phyloP scores from a whole-genome alignment of 352 stramenopile species.

The Hyaloperonospora brassicae region DNA sequence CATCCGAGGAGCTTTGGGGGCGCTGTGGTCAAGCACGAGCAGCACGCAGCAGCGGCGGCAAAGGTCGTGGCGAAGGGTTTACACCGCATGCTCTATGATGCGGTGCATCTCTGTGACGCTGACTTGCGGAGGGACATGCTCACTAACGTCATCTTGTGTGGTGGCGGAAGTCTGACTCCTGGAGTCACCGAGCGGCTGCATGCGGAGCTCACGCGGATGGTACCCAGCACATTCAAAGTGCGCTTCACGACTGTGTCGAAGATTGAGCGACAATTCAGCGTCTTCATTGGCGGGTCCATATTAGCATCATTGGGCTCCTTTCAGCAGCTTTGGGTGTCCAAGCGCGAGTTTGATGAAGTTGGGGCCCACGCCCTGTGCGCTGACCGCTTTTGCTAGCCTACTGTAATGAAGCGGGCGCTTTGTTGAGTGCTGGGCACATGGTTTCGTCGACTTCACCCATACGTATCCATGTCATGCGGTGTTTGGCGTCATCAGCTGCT shows the following conservation, averaged over 20 bases:
- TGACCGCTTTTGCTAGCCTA: conserved; percentile 55
- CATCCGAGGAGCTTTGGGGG: conserved; percentile 51
- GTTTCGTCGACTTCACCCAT: too few species aligned
- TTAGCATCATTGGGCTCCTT: conserved; percentile 82
- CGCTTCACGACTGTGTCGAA: conserved; percentile 78
- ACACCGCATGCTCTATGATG: conserved; percentile 75
- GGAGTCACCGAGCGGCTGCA: conserved; percentile 79
- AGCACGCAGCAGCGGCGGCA: conserved; percentile 33
- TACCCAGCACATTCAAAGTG: conserved; percentile 81
- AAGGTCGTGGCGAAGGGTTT: conserved; percentile 58
- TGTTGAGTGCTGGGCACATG: too few species aligned
- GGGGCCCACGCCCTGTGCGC: conserved; percentile 57
- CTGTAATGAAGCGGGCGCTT: neutral
- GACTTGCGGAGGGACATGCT: conserved; percentile 81
- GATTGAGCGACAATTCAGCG: conserved; percentile 81
- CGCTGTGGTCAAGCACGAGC: conserved; percentile 38
- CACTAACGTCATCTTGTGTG: conserved; percentile 83
- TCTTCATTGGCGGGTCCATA: conserved; percentile 84
- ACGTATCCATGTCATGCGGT: neutral
- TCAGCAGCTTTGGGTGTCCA: conserved; percentile 85
- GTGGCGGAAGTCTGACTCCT: conserved; percentile 60
- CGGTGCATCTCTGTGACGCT: conserved; percentile 73
- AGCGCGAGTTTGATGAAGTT: conserved; percentile 76
- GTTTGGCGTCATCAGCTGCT: conserved; percentile 11
- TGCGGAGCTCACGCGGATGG: conserved; percentile 61